These are phyloP conservation scores for Monosporozyma siamensis DNA, from an alignment of 805 yeast species.

Conservation along the genomic window DNA sequence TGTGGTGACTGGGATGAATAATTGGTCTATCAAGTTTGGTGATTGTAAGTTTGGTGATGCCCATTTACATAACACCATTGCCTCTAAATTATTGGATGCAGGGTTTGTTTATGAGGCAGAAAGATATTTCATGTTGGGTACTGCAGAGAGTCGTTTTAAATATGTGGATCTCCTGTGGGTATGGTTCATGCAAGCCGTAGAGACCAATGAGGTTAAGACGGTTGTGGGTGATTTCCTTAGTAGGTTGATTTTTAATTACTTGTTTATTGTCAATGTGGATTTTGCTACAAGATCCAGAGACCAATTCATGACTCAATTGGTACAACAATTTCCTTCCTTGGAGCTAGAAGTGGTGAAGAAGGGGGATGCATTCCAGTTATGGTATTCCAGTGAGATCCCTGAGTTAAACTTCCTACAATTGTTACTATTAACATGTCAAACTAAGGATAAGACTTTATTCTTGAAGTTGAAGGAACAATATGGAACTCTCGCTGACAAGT, in stretches of 20 bases:
- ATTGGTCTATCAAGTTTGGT: constrained; percentile 52
- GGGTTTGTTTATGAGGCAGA: constrained; percentile 59
- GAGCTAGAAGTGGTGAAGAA: constrained; percentile 23
- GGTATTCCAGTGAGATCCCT: constrained; percentile 33
- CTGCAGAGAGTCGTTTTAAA: constrained; percentile 42
- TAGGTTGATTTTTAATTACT: constrained; percentile 68
- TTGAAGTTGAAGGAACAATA: constrained; percentile 45
- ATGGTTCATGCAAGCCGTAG: constrained; percentile 35
- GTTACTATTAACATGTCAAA: constrained; percentile 49
- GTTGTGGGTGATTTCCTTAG: constrained; percentile 30
- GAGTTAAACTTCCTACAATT: constrained; percentile 64
- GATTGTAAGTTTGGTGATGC: constrained; percentile 60
- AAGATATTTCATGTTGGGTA: constrained; percentile 60
- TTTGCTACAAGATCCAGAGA: constrained; percentile 40
- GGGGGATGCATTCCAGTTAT: constrained; percentile 28
- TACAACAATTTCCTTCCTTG: constrained; percentile 15
- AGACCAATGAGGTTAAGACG: constrained; percentile 19
- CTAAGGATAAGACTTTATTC: constrained; percentile 44
- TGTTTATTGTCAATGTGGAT: constrained; percentile 56
- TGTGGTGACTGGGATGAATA: constrained; percentile 53
- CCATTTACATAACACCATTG: constrained; percentile 64
- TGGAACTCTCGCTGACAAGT: constrained; percentile 21
- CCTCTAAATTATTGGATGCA: constrained; percentile 46
- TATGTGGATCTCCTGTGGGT: constrained; percentile 37
- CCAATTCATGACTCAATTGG: constrained; percentile 31